Base-by-base conservation (phyloP, 2,329 filamentous ascomycete genomes). In the Claviceps africana region DNA sequence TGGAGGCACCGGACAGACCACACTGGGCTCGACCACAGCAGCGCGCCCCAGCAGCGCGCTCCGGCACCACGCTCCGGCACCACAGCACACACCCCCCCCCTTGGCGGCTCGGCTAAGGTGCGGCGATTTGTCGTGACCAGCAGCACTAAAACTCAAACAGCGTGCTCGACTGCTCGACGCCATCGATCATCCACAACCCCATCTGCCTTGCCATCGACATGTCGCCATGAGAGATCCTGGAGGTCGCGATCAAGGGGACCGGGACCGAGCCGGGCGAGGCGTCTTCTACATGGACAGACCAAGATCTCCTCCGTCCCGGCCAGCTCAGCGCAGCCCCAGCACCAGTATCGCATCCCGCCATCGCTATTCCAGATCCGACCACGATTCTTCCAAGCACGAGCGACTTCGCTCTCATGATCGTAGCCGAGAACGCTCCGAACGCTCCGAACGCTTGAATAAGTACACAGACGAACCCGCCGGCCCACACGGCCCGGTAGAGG, bases 161-260 rank as follows among this genome's bases (percentile, higher is more conserved):
- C 56, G 58, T 58, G 59, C 57, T 60, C n/a, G n/a, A n/a, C n/a
- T n/a, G n/a, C n/a, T n/a, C 47, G 33, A 57, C 54, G 55, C 60
- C 55, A 61, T 62, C 62, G 55, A 60, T 59, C 59, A 60, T 56
- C 56, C 58, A 61, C 56, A 62, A 59, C 60, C 60, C 59, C 58
- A 61, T 67, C 60, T 60, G 60, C 63, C 59, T 64, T 63, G 61
- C 59, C 61, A 60, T 63, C 63, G 61, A 64, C 58, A 69, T 70
- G 66, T 63, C 67, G 65, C 67, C 64, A 70, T 70, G 68, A 69
- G 57, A 61, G 65, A 69, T 64, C 61, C 61, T 53, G 60, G 63
- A 60, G 62, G 63, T 65, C 61, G 59, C 58, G 59, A 69, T 50
- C 59, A 64, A 58, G 61, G 64, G 64, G 65, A 69, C 56, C 58